A percentile compares a stretch with the other conserved stretches of the same genome.
Evolutionary conservation across 176 grass and related monocot genomes (phyloP).

Genomic region (Metroxylon sagu): DNA sequence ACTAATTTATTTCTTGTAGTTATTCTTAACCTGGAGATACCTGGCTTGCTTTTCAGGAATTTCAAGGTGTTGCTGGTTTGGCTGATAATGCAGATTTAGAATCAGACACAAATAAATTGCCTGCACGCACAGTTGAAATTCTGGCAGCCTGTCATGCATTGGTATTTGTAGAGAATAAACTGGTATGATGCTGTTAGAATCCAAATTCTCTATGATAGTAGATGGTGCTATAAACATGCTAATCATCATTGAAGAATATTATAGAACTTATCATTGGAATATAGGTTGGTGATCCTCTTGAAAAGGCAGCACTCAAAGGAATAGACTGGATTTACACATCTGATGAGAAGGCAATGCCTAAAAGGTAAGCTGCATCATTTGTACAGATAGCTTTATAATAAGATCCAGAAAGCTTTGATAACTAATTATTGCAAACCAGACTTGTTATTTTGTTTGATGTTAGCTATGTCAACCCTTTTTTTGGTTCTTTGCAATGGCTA

Average conservation of each 20-base stretch:
- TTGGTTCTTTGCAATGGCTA: too few relatives aligned
- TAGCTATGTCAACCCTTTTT: too few relatives aligned
- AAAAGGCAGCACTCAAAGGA: constrained; percentile 94
- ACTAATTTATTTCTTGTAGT: too few relatives aligned
- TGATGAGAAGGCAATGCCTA: constrained; percentile 89
- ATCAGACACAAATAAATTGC: constrained; percentile 74
- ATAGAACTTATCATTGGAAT: too few relatives aligned
- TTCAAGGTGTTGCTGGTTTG: constrained; percentile 94
- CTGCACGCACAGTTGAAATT: constrained; percentile 55
- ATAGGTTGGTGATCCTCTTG: constrained; percentile 95
- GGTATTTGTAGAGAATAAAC: constrained; percentile 95
- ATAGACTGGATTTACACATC: constrained; percentile 99
- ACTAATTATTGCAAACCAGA: too few relatives aligned
- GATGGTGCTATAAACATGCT: neutral
- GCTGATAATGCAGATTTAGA: constrained; percentile 54
- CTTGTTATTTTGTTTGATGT: too few relatives aligned
- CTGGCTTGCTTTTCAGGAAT: constrained; percentile 60
- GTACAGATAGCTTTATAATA: constrained; percentile 1
- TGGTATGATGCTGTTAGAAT: constrained; percentile 41
- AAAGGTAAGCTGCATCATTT: constrained; percentile 42
- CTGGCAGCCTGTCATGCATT: constrained; percentile 90
- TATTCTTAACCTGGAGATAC: neutral
- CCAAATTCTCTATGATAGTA: neutral
- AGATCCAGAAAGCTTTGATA: neutral
- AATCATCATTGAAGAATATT: neutral